Percentiles rank a stretch among this genome's conserved stretches.
Evolutionary conservation across 2,329 filamentous ascomycete species (phyloP).

Genomic region (Fusarium siculi): DNA sequence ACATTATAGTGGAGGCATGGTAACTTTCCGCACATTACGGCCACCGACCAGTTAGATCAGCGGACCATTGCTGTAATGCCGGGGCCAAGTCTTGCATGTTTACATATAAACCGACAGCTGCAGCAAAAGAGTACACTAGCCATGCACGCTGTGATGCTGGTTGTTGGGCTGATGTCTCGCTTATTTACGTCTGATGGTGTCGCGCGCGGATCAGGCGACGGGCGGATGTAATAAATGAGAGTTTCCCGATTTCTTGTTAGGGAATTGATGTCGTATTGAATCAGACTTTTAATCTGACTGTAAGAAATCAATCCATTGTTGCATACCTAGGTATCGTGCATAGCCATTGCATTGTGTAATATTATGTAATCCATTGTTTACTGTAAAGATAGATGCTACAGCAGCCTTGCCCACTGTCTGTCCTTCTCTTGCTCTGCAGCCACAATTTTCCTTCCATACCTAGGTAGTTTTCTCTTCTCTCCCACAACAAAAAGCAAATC

Average conservation of each 20-base stretch:
- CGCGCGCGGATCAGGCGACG: neutral
- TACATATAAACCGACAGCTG: no score
- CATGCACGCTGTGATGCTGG: neutral
- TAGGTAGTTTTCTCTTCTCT: slow-evolving; percentile 1
- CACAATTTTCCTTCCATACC: neutral
- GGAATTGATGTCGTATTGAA: neutral
- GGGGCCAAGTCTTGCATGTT: neutral
- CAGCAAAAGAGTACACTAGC: neutral
- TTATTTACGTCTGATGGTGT: neutral
- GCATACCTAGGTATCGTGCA: neutral
- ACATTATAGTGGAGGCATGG: neutral
- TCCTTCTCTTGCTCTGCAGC: neutral
- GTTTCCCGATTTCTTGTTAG: neutral
- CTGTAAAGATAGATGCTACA: no score
- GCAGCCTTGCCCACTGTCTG: neutral
- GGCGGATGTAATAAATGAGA: neutral
- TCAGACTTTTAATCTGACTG: neutral
- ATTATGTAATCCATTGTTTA: neutral
- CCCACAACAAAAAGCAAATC: neutral
- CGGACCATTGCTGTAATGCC: neutral
- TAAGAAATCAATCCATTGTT: neutral
- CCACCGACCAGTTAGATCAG: neutral
- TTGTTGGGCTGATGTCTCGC: neutral
- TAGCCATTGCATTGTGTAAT: neutral
- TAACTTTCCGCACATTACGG: neutral